These are phyloP conservation scores for Malania oleifera DNA, from an alignment of 164 flowering plant species.

Conservation along the genomic window DNA sequence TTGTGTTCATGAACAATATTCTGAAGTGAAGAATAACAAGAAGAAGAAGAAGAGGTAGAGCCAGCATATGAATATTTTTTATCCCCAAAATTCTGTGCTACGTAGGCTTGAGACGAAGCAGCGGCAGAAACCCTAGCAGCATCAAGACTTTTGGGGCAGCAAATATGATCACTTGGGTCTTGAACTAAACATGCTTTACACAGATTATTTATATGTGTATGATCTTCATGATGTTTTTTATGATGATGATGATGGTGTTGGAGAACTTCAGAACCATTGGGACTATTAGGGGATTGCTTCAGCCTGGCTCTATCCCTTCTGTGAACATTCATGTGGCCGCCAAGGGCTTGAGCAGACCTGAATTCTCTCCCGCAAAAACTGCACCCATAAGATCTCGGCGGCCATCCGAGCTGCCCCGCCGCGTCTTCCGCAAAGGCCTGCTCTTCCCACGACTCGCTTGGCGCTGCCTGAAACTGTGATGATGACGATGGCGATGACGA, in stretches of 20 bases:
- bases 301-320: constrained; percentile 52
- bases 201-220: not conserved
- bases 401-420: constrained; percentile 33
- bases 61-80: too few species aligned
- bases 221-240: constrained; percentile 1
- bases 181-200: too few species aligned
- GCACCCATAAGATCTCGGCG: constrained; percentile 48
- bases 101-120: too few species aligned
- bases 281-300: constrained; percentile 21
- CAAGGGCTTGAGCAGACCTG: constrained; percentile 58
- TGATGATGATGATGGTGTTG: not conserved
- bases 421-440: constrained; percentile 39
- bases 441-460: constrained; percentile 31
- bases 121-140: too few species aligned
- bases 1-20: too few species aligned
- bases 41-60: too few species aligned
- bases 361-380: constrained; percentile 50
- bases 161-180: too few species aligned
- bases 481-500: not conserved
- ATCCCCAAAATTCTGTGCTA: too few species aligned
- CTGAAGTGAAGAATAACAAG: too few species aligned
- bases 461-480: constrained; percentile 5
- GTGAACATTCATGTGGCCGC: constrained; percentile 64
- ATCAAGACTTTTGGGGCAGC: too few species aligned
- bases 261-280: not conserved